Base-by-base conservation (phyloP, 495 filamentous ascomycete species). In the Hypoxylon intermedium region DNA sequence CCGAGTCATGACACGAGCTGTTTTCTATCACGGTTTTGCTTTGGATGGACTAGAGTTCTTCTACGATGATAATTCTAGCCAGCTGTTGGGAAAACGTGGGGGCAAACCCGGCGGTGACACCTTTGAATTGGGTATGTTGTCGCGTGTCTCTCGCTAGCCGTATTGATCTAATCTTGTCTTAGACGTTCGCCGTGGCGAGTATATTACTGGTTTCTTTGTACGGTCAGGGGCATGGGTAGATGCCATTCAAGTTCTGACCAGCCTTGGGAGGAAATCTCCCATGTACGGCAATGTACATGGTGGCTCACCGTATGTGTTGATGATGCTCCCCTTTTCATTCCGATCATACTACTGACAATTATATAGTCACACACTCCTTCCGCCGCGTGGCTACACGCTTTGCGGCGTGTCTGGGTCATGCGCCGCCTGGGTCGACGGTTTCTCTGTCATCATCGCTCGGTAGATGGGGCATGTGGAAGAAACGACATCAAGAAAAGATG, bases 31-130 rank as follows among this genome's bases (percentile, higher is more conserved):
- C 64, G 92, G 89, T 0, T 74, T 77, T 53, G 87, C 89, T 5
- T 58, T 98, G 43, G 90, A 96, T 70, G 94, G 94, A 0, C 62
- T 98, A 9, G 94, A 97, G 68, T 97, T 98, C 69, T 82, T 88
- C 56, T 98, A 97, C 67, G 94, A 97, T 58, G 93, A 98, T 72
- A 80, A 80, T 20, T 89, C 89, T 2, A 89, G 82, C 53, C 93
- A 98, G 72, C 75, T 98, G 11, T 96, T 98, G 77, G 94, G 94
- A 18, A 92, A 91, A 60, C 80, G 83, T 57, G 91, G 89, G 5
- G 91, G 89, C 1, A 88, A 89, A 60, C 75, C 79, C 33, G 89
- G 88, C 6, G 90, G 89, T 2, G 87, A 89, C 65, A 83, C 85
- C 26, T 97, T 94, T 74, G 78, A 87, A 9, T 78, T 97, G 56